Base-by-base conservation (phyloP, 345 rosid species). In the Hibiscus tridactylites region DNA sequence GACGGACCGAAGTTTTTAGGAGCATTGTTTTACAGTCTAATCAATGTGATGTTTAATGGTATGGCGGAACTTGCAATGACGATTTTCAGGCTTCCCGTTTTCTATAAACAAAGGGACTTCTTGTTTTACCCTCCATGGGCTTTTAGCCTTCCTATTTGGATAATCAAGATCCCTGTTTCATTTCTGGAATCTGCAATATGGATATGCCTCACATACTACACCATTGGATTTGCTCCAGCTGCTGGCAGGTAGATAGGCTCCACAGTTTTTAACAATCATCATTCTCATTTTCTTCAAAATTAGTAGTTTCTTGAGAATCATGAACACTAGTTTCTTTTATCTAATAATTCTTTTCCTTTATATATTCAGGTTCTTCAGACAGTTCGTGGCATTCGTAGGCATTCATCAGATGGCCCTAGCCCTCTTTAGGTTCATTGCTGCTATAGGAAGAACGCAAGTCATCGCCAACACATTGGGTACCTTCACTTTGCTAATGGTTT, bases 51-150 rank as follows among this genome's bases (percentile, higher is more conserved):
- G 92, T 88, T 86, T 60, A 88, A 84, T 65, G 90, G 90, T 65
- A 78, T 83, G 84, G 81, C 88, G 13, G 92, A 88, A 71, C 79
- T 86, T 61, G 85, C 90, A 21, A 31, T 88, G 82, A 84, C 85
- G 2, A 52, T 83, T 54, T 68, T 78, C 24, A 77, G 86, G 76
- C 87, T 88, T 52, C 90, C 90, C 0, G 87, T 85, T 10, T 85
- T 85, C 74, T 85, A 72, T 81, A 82, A 82, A 47, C 88, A 82
- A 75, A 82, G 88, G 77, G 88, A 85, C 63, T 77, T 81, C 80
- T 61, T 75, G 74, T 88, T 84, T 74, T 84, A 84, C 66, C 92
- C 90, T 58, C 80, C 88, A 6, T 86, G 90, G 90, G 86, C 88
- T 10, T 88, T 83, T 59, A 83, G 79, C 19, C 79, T 84, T 42